Percentiles rank a stretch among this genome's conserved stretches.
Evolutionary conservation across 2,329 filamentous ascomycete species (phyloP).

Genomic region (Exophiala viscosa): DNA sequence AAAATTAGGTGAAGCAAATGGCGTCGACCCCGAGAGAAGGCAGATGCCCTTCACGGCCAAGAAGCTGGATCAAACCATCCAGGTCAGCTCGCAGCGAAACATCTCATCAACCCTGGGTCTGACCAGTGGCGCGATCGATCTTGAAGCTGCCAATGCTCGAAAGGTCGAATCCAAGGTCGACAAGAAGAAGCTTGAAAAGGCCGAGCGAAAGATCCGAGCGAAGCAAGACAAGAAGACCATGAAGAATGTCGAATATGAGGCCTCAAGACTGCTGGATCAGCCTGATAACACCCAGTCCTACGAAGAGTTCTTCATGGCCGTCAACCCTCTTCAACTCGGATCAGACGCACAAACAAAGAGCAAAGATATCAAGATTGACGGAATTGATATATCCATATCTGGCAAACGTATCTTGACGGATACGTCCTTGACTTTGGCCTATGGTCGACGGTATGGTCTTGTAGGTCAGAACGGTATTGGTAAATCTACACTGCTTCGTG

Average conservation of each 20-base stretch:
- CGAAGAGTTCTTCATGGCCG: slow-evolving; percentile 99
- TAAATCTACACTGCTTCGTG: slow-evolving; percentile 90
- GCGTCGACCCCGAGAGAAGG: slow-evolving; percentile 60
- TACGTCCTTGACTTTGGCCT: slow-evolving; percentile 83
- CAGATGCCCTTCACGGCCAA: slow-evolving; percentile 72
- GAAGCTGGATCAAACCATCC: slow-evolving; percentile 88
- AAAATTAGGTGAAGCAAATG: slow-evolving; percentile 71
- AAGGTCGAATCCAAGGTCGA: slow-evolving; percentile 98
- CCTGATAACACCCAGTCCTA: slow-evolving; percentile 83
- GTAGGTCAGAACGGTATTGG: slow-evolving; percentile 99
- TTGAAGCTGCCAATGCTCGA: slow-evolving; percentile 86
- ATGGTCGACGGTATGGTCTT: slow-evolving; percentile 90
- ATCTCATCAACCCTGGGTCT: slow-evolving; percentile 94
- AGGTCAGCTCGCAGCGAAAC: slow-evolving; percentile 89
- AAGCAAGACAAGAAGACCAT: slow-evolving; percentile 98
- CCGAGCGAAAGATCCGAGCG: slow-evolving; percentile 92
- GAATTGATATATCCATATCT: slow-evolving; percentile 88
- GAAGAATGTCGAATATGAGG: slow-evolving; percentile 98
- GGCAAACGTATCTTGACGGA: slow-evolving; percentile 86
- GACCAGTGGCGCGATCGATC: slow-evolving; percentile 76
- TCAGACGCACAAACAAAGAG: slow-evolving; percentile 71
- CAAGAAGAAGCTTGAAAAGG: slow-evolving; percentile 98
- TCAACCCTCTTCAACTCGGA: slow-evolving; percentile 91
- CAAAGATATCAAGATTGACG: slow-evolving; percentile 98
- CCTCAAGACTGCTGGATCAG: slow-evolving; percentile 80